Evolutionary conservation across 257 asterid genomes (phyloP).

Genomic region (Thymus mandschuricus): DNA sequence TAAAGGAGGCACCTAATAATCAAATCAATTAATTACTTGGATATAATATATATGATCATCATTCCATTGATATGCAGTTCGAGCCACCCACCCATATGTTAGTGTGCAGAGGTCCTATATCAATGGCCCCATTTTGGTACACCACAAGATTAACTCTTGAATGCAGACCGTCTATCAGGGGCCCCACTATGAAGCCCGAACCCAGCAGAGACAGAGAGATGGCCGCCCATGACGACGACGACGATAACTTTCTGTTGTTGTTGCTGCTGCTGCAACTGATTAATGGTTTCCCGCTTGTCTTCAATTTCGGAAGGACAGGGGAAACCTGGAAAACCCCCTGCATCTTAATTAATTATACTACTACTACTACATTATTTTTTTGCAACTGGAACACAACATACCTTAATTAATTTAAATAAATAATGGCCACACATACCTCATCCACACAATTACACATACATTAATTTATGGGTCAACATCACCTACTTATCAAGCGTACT

Average conservation of each 20-base stretch:
- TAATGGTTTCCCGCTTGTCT: background rate
- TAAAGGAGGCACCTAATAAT: conserved; percentile 64
- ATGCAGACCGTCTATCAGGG: conserved; percentile 75
- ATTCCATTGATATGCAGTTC: no score
- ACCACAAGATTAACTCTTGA: conserved; percentile 68
- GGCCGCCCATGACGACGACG: conserved; percentile 39
- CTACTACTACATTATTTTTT: no score
- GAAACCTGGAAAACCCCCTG: background rate
- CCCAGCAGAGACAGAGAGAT: conserved; percentile 52
- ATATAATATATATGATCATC: no score
- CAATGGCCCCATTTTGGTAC: conserved; percentile 71
- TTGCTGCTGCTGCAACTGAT: background rate
- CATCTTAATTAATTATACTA: background rate
- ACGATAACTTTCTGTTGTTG: background rate
- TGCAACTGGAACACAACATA: background rate
- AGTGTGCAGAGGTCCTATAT: conserved; percentile 77
- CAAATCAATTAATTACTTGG: no score
- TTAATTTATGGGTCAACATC: no score
- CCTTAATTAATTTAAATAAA: no score
- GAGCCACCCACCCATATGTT: conserved; percentile 54
- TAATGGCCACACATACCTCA: background rate
- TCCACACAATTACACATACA: background rate
- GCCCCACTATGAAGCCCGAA: conserved; percentile 67
- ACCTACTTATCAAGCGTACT: no score
- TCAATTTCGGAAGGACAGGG: background rate